phyloP scores from a whole-genome alignment of 129 eudicot genomes.

The Escallonia herrerae region DNA sequence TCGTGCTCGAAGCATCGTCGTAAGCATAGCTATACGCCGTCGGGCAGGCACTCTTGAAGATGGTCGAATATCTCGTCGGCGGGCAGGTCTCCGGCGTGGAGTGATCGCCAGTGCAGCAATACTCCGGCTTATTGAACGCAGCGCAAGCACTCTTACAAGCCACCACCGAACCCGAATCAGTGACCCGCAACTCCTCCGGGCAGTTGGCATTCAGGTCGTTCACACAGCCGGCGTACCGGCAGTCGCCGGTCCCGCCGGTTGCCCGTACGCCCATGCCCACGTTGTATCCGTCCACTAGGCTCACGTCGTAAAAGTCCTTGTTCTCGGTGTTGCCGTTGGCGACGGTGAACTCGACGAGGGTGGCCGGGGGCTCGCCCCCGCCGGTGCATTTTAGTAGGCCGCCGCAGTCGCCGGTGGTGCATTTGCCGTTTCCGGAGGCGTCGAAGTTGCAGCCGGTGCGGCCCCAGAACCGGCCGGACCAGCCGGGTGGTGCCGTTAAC shows the following conservation, averaged over 20 bases:
- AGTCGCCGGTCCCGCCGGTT: constrained; percentile 61
- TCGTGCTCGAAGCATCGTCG: constrained; percentile 73
- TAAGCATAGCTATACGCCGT: constrained; percentile 81
- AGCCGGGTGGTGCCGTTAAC: constrained; percentile 50
- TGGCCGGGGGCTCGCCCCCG: constrained; percentile 67
- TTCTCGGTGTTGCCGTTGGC: constrained; percentile 31
- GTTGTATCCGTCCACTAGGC: constrained; percentile 77
- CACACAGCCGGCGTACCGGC: constrained; percentile 74
- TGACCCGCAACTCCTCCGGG: constrained; percentile 48
- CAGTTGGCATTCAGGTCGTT: constrained; percentile 50
- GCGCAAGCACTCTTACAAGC: constrained; percentile 82
- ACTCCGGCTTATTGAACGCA: constrained; percentile 55
- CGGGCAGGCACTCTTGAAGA: constrained; percentile 70
- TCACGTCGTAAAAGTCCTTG: constrained; percentile 71
- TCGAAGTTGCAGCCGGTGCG: constrained; percentile 73
- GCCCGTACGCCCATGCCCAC: constrained; percentile 61
- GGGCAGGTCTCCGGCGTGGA: constrained; percentile 56
- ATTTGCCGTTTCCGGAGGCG: constrained; percentile 43
- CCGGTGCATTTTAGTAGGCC: constrained; percentile 49
- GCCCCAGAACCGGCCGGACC: constrained; percentile 93
- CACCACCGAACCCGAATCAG: constrained; percentile 38
- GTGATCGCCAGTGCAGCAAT: constrained; percentile 68
- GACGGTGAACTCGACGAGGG: constrained; percentile 60
- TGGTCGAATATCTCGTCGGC: constrained; percentile 56
- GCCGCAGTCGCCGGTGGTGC: constrained; percentile 71